Evolutionary conservation across 2,329 filamentous ascomycete genomes (phyloP).

Genomic region (Magnaporthiopsis incrustans): DNA sequence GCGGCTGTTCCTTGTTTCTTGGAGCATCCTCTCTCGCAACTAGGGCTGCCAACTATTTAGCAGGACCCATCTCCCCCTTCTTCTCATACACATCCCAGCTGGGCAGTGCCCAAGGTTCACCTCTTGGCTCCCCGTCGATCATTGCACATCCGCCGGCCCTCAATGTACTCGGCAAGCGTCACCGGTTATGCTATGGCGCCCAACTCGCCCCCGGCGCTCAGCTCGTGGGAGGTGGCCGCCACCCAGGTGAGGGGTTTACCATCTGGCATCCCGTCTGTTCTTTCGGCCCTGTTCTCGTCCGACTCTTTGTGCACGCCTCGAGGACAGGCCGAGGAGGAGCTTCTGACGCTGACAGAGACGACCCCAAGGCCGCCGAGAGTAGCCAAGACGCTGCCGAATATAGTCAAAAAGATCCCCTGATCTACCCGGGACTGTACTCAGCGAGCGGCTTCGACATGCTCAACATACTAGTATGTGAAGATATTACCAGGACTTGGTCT

Average conservation of each 20-base stretch:
- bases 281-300: neutral
- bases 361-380: neutral
- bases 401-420: slow-evolving; percentile 32
- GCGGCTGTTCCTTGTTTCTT: neutral
- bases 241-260: slow-evolving; percentile 12
- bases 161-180: neutral
- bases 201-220: slow-evolving; percentile 16
- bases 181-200: neutral
- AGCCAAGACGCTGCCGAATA: neutral
- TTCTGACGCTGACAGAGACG: neutral
- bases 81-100: neutral
- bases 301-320: no score
- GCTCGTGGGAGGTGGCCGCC: slow-evolving; percentile 22
- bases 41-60: neutral
- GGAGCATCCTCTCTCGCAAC: neutral
- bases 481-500: neutral
- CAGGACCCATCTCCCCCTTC: no score
- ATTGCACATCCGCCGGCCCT: neutral
- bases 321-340: neutral
- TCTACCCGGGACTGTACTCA: slow-evolving; percentile 49
- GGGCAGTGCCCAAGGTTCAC: neutral
- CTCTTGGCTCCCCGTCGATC: neutral
- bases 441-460: slow-evolving; percentile 48
- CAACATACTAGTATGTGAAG: slow-evolving; percentile 40
- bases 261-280: neutral